These are phyloP conservation scores for Silybum marianum DNA, from an alignment of 129 eudicot species.

Conservation along the genomic window DNA sequence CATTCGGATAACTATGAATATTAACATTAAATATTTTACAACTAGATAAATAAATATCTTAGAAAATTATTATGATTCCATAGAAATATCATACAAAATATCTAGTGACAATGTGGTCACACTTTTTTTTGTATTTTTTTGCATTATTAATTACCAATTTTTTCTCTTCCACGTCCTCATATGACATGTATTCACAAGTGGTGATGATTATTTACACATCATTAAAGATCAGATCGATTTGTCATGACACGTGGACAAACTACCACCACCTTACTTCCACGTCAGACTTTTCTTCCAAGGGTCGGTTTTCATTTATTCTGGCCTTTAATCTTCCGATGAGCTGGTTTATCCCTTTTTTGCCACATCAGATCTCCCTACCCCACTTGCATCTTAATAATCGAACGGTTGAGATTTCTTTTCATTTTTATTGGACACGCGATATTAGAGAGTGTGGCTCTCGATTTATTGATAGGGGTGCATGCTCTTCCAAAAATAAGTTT, in stretches of 20 bases:
- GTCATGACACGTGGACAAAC: slow-evolving; percentile 22
- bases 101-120: slow-evolving; percentile 26
- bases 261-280: slow-evolving; percentile 13
- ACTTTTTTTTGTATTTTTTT: not conserved
- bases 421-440: not conserved
- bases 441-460: not conserved
- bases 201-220: slow-evolving; percentile 18
- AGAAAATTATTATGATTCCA: not conserved
- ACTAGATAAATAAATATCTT: not conserved
- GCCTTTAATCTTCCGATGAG: slow-evolving; percentile 42
- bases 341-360: slow-evolving; percentile 39
- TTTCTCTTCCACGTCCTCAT: slow-evolving; percentile 1
- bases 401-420: slow-evolving; percentile 6
- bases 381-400: not conserved
- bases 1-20: not conserved
- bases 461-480: not conserved
- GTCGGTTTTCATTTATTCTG: slow-evolving; percentile 33
- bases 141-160: not conserved
- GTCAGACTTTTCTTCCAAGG: slow-evolving; percentile 35
- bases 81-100: not conserved
- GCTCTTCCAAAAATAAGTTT: not conserved
- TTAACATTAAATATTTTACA: not conserved
- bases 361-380: slow-evolving; percentile 25
- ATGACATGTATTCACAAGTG: slow-evolving; percentile 22
- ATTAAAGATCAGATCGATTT: slow-evolving; percentile 12